These are phyloP conservation scores for Sarocladium strictum DNA, from an alignment of 2,329 filamentous ascomycete genomes.

Conservation along the genomic window DNA sequence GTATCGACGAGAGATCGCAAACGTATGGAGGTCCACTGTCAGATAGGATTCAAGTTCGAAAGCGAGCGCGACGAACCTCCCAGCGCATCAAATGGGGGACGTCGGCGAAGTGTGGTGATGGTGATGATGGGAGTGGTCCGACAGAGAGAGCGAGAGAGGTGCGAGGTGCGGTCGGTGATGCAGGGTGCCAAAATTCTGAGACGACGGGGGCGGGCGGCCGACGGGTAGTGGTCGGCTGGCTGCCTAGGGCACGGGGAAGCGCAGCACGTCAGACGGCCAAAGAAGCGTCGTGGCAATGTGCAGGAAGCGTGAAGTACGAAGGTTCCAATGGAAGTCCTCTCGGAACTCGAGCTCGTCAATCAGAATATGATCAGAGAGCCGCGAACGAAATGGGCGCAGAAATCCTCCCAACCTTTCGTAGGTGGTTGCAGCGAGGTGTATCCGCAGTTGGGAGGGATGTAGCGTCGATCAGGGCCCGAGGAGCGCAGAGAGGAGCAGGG, in stretches of 20 bases:
- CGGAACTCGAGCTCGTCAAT: too few relatives aligned
- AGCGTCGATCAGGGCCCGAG: slow-evolving; percentile 4
- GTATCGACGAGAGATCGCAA: not conserved
- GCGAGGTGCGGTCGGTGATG: slow-evolving; percentile 2
- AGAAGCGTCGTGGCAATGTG: not conserved
- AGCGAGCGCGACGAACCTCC: not conserved
- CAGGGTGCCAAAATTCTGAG: slow-evolving; percentile 10
- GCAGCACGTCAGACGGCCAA: not conserved
- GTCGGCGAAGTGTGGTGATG: not conserved
- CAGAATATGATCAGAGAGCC: not conserved
- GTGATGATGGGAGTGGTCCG: slow-evolving; percentile 9
- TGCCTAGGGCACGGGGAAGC: not conserved
- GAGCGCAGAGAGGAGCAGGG: not conserved
- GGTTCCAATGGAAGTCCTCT: not conserved
- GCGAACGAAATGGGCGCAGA: not conserved
- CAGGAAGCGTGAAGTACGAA: not conserved
- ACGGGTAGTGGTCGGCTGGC: not conserved
- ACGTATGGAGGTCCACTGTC: not conserved
- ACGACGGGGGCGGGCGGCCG: slow-evolving; percentile 1
- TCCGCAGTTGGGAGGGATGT: not conserved
- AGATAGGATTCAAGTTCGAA: not conserved
- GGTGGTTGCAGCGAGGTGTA: not conserved
- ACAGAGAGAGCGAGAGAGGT: not conserved
- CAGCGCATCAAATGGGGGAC: not conserved
- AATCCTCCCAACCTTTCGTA: too few relatives aligned